phyloP scores from a whole-genome alignment of 1,284 basidiomycete species.

The Agroathelia rolfsii region DNA sequence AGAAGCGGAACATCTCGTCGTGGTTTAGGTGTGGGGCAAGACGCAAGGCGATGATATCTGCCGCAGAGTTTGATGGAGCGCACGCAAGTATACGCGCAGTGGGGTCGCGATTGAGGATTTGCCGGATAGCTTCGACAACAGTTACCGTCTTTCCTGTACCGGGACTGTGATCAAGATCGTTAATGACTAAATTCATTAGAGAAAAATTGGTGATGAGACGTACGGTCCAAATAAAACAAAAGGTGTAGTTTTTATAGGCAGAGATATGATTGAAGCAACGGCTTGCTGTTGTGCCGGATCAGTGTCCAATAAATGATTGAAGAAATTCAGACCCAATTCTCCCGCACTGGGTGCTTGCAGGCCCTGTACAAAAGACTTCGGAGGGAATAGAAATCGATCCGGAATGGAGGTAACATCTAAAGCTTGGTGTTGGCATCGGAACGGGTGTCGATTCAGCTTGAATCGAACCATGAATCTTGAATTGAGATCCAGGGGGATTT shows the following conservation, averaged over 20 bases:
- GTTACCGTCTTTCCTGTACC: slow-evolving; percentile 47
- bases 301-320: slow-evolving; percentile 26
- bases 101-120: slow-evolving; percentile 26
- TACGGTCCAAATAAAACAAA: slow-evolving; percentile 50
- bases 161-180: slow-evolving; percentile 24
- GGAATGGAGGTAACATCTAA: slow-evolving; percentile 25
- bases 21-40: slow-evolving; percentile 23
- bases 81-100: slow-evolving; percentile 31
- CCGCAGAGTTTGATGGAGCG: slow-evolving; percentile 49
- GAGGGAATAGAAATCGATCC: slow-evolving; percentile 36
- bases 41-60: slow-evolving; percentile 37
- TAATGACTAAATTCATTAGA: slow-evolving; percentile 1
- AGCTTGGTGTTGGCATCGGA: slow-evolving; percentile 43
- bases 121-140: slow-evolving; percentile 38
- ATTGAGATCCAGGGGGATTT: no score
- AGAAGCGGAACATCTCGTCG: slow-evolving; percentile 34
- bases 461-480: slow-evolving; percentile 46
- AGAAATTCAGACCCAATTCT: slow-evolving; percentile 19
- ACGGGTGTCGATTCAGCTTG: slow-evolving; percentile 35
- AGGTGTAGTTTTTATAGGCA: slow-evolving; percentile 34
- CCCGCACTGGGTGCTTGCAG: slow-evolving; percentile 14
- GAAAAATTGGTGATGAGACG: slow-evolving; percentile 13
- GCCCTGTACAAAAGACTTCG: slow-evolving; percentile 18
- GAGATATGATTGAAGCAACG: slow-evolving; percentile 35
- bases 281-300: slow-evolving; percentile 37